These are phyloP conservation scores for Apophysomyces variabilis DNA, from an alignment of 371 early-diverging fungal genomes.

Conservation along the genomic window DNA sequence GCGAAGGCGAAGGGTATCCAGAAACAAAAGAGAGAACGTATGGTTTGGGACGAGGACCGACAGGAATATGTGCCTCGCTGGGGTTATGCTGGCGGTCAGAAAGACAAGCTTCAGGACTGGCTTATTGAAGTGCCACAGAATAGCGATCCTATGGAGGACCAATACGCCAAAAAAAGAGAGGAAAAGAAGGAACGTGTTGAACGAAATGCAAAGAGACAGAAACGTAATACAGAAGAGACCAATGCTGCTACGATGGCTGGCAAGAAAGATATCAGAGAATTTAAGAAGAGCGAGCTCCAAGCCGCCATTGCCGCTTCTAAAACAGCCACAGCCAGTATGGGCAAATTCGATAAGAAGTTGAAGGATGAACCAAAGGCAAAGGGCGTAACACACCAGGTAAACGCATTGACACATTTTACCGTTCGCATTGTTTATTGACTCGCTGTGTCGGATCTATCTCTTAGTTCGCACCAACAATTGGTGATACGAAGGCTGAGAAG, in stretches of 20 bases:
- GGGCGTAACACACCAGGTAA: slow-evolving; percentile 75
- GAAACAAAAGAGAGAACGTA: slow-evolving; percentile 83
- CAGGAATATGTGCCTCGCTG: slow-evolving; percentile 90
- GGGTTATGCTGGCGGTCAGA: slow-evolving; percentile 86
- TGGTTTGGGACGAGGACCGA: slow-evolving; percentile 88
- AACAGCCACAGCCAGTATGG: slow-evolving; percentile 85
- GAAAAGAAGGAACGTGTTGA: slow-evolving; percentile 89
- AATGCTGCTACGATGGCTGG: slow-evolving; percentile 57
- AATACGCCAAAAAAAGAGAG: slow-evolving; percentile 72
- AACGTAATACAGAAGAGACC: slow-evolving; percentile 84
- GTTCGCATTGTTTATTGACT: slow-evolving; percentile 59
- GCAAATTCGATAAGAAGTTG: slow-evolving; percentile 84
- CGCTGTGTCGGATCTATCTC: slow-evolving; percentile 3
- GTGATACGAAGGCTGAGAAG: slow-evolving; percentile 65
- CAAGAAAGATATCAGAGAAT: slow-evolving; percentile 49
- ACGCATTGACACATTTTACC: slow-evolving; percentile 19
- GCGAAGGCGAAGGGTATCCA: slow-evolving; percentile 97
- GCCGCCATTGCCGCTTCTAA: slow-evolving; percentile 69
- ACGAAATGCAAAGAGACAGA: slow-evolving; percentile 85
- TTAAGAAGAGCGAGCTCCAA: slow-evolving; percentile 75
- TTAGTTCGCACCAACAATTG: slow-evolving; percentile 63
- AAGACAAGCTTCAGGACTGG: slow-evolving; percentile 85
- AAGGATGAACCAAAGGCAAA: slow-evolving; percentile 83
- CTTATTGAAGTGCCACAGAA: slow-evolving; percentile 87
- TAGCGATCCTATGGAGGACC: slow-evolving; percentile 86